Evolutionary conservation across 1,284 basidiomycete species (phyloP).

Genomic region (Ganoderma sp.): DNA sequence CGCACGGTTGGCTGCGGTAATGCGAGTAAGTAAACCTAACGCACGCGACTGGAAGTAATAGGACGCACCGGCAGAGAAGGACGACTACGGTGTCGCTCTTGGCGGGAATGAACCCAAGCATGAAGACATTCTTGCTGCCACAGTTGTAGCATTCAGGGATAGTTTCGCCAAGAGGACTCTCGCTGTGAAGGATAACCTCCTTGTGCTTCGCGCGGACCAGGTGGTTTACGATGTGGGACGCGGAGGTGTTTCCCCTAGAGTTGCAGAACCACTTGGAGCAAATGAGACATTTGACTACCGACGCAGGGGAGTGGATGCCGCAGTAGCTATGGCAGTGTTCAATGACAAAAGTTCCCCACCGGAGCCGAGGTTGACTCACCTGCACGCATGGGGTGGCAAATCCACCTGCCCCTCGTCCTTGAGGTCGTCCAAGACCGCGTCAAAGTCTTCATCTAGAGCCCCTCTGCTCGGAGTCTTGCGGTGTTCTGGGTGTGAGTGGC

Average conservation of each 20-base stretch:
- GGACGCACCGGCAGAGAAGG: constrained; percentile 87
- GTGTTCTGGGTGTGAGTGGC: constrained; percentile 47
- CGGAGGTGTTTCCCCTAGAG: constrained; percentile 97
- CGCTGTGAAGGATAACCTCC: constrained; percentile 95
- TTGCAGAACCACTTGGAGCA: constrained; percentile 99
- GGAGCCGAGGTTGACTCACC: constrained; percentile 56
- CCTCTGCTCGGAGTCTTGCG: constrained; percentile 40
- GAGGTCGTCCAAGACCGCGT: constrained; percentile 85
- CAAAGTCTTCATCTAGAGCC: constrained; percentile 81
- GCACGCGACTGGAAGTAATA: neutral
- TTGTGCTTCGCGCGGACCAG: constrained; percentile 99
- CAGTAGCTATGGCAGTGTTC: constrained; percentile 76
- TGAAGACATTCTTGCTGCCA: constrained; percentile 99
- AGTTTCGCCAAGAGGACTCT: constrained; percentile 95
- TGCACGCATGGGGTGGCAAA: constrained; percentile 91
- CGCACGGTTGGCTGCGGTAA: constrained; percentile 87
- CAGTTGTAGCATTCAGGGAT: constrained; percentile 99
- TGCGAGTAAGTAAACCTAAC: neutral
- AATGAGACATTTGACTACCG: constrained; percentile 95
- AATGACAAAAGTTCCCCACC: constrained; percentile 13
- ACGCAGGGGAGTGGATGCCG: constrained; percentile 97
- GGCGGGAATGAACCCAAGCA: constrained; percentile 98
- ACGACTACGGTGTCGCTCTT: constrained; percentile 99
- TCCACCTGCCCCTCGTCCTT: constrained; percentile 87
- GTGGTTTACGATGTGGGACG: constrained; percentile 99